Base-by-base conservation (phyloP, 371 early-diverging fungal species). In the Apophysomyces trapeziformis region DNA sequence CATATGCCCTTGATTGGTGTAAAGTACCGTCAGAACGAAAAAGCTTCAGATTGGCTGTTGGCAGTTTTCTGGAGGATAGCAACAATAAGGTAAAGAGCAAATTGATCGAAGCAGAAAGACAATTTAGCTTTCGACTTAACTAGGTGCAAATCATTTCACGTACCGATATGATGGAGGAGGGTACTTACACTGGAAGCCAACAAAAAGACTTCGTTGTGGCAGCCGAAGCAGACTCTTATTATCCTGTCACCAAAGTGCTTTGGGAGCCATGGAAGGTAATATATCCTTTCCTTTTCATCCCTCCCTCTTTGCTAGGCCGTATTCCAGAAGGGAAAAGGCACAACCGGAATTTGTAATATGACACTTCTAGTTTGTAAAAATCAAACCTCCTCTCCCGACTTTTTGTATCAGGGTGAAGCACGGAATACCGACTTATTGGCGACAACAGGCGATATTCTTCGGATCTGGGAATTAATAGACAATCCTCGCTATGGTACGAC, bases 1-100 rank as follows among this genome's bases (percentile, higher is more conserved):
- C 93, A n/a, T 93, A 94, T 71, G 90, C 89, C 6, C 83, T 93
- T 39, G 87, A 91, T 70, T 95, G 95, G 95, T 88, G 83, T 36
- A 87, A 89, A 65, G 71, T 70, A 12, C 84, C 83, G 5, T 79
- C 85, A 14, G 85, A 83, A 50, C 74, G 77, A 7, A 80, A 83
- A 57, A 75, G 84, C 16, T 90, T 92, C 66, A 82, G 92, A 36
- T 75, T 95, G 50, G 94, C 93, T 7, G 63, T 93, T 43, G 90
- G 93, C 41, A 92, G 91, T 73, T 90, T 92, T 60, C 75, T 89
- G 18, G 92, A 93, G 61, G 90, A 90, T 64, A 79, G 81, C 16
- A 72, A 72, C 32, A 94, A 94, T 76, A 91, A 87, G 89, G 90
- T 93, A 50, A 57, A 45, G 65, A 68, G 47, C 71, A 66, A 43